Evolutionary conservation across 2,329 filamentous ascomycete species (phyloP), one percentile per base, ranked within the genome.

Genomic region (Celoporthe dispersa): DNA sequence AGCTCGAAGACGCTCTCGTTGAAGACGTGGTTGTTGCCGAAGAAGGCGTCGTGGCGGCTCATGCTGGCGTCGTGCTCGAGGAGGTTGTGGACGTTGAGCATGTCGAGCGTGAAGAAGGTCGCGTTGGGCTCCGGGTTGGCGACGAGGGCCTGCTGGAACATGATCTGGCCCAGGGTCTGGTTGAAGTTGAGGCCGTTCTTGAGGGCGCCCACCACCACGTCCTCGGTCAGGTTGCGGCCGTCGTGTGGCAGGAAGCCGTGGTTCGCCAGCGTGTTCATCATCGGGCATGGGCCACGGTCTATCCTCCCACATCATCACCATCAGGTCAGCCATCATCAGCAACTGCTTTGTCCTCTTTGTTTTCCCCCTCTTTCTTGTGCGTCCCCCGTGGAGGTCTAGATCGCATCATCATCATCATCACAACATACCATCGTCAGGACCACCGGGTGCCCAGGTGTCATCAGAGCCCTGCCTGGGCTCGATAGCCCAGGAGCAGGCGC

Each of bases 241-340:
- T 84, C 75, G 64, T 79, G 84, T 3, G 82, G 84, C 1, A 87
- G 79, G 68, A 82, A 84, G 19, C 81, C 81, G 70, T 86, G 82
- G 73, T 86, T 87, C 5, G 84, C 81, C n/a, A 87, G 76, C 0
- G 84, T 81, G 74, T 87, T 87, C 68, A 86, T 77, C 80, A 85
- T 84, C 0, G 85, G 84, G 69, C 84, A 87, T 33, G 84, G 84
- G 0, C 80, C 79, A 22, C 80, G 78, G 28, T 80, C 79, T 82
- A 35, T 48, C n/a, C 19, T 1, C 8, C 41, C 41, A 41, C 39
- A 22, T n/a, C 28, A n/a, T 33, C 37, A 48, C 25, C 33, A 19
- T 19, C 28, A 39, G 2, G 35, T 51, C 39, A 64, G 61, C 41
- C 9, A 64, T 64, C 25, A n/a, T n/a, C n/a, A n/a, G n/a, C n/a